phyloP scores from a whole-genome alignment of 1,139 yeast species.

The Suhomyces maxii region DNA sequence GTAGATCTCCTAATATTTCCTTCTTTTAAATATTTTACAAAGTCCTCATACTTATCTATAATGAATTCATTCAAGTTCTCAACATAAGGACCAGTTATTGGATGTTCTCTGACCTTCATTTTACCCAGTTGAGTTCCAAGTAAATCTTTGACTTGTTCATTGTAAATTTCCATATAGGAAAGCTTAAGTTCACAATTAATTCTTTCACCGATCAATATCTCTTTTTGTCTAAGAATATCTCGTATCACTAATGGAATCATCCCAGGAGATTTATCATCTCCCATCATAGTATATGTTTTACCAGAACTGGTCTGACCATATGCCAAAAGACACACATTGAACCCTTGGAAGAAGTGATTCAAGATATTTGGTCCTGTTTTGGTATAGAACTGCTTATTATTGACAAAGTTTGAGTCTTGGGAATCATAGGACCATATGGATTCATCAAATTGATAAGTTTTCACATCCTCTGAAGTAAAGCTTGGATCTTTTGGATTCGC shows the following conservation, averaged over 20 bases:
- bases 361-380: slow-evolving; percentile 58
- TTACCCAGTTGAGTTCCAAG: slow-evolving; percentile 32
- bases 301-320: slow-evolving; percentile 81
- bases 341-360: slow-evolving; percentile 67
- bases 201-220: slow-evolving; percentile 38
- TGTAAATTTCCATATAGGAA: slow-evolving; percentile 71
- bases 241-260: slow-evolving; percentile 59
- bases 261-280: slow-evolving; percentile 51
- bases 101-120: slow-evolving; percentile 59
- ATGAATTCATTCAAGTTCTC: slow-evolving; percentile 55
- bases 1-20: slow-evolving; percentile 61
- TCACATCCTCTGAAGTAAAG: slow-evolving; percentile 19
- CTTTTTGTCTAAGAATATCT: slow-evolving; percentile 50
- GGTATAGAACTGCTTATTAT: slow-evolving; percentile 52
- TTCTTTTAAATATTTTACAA: slow-evolving; percentile 36
- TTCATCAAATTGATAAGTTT: slow-evolving; percentile 54
- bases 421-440: slow-evolving; percentile 58
- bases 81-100: slow-evolving; percentile 67
- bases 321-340: slow-evolving; percentile 72
- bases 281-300: slow-evolving; percentile 77
- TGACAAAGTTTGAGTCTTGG: slow-evolving; percentile 35
- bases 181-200: slow-evolving; percentile 55
- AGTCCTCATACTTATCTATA: slow-evolving; percentile 46
- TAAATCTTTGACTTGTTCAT: slow-evolving; percentile 67
- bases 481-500: slow-evolving; percentile 7